Evolutionary conservation across 345 rosid genomes (phyloP).

Genomic region (Rhodamnia rubescens): DNA sequence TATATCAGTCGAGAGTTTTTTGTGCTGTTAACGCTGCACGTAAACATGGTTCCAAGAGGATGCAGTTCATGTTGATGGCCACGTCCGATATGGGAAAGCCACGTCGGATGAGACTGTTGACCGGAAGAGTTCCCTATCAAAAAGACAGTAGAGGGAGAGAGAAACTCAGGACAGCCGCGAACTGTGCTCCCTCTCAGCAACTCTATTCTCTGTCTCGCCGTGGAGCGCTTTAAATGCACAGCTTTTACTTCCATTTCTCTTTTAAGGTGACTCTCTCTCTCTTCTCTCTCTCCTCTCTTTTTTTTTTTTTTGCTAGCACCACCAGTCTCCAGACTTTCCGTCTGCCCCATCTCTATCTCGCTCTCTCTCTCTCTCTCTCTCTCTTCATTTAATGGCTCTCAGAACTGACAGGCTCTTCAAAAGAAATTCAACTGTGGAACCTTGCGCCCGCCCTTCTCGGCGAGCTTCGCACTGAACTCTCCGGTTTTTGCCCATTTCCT

Average conservation of each 20-base stretch:
- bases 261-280: not conserved
- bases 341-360: not conserved
- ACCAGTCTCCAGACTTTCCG: not conserved
- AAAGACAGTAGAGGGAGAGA: too few species aligned
- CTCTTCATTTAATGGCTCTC: not conserved
- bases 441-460: not conserved
- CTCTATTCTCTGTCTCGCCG: not conserved
- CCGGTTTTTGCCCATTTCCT: not conserved
- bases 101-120: too few species aligned
- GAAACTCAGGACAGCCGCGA: not conserved
- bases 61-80: too few species aligned
- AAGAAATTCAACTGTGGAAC: not conserved
- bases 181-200: not conserved
- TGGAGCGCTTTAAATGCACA: constrained; percentile 1
- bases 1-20: too few species aligned
- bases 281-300: not conserved
- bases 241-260: not conserved
- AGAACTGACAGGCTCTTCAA: not conserved
- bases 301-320: not conserved
- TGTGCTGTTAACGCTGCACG: too few species aligned
- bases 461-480: not conserved
- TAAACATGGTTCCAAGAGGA: too few species aligned
- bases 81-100: too few species aligned
- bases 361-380: not conserved
- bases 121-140: too few species aligned